phyloP scores from a whole-genome alignment of 345 rosid genomes.

The Eucalyptus curtisii region DNA sequence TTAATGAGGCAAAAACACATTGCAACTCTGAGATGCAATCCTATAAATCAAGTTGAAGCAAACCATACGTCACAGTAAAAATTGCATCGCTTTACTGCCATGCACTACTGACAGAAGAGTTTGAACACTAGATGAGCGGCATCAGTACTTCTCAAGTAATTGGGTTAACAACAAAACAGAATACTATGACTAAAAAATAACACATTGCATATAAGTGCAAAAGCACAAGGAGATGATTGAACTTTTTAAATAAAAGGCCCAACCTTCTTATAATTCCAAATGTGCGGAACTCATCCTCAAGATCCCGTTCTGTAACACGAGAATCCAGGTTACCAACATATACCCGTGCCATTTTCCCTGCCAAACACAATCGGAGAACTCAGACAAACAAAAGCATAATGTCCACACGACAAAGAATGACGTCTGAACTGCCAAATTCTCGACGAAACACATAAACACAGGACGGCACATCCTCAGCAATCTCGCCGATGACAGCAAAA shows the following conservation, averaged over 20 bases:
- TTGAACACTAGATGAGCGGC: neutral
- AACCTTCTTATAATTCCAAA: neutral
- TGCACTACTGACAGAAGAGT: neutral
- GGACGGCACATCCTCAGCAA: neutral
- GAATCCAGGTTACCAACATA: constrained; percentile 2
- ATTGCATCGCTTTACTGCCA: neutral
- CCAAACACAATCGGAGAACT: neutral
- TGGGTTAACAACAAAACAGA: neutral
- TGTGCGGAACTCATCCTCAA: neutral
- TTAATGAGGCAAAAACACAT: neutral
- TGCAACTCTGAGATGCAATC: neutral
- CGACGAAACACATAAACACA: neutral
- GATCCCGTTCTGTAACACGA: neutral
- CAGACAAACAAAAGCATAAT: neutral
- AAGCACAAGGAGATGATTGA: neutral
- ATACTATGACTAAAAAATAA: neutral
- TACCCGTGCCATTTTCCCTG: neutral
- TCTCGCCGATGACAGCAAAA: neutral
- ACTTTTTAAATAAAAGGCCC: neutral
- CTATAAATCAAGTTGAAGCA: neutral
- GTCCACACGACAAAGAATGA: neutral
- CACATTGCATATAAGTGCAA: neutral
- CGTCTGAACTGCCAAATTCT: neutral
- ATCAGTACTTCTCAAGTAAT: neutral
- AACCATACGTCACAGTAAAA: neutral